These are phyloP conservation scores for Paramecium caudatum DNA, from an alignment of 73 alveolate species.

Conservation along the genomic window DNA sequence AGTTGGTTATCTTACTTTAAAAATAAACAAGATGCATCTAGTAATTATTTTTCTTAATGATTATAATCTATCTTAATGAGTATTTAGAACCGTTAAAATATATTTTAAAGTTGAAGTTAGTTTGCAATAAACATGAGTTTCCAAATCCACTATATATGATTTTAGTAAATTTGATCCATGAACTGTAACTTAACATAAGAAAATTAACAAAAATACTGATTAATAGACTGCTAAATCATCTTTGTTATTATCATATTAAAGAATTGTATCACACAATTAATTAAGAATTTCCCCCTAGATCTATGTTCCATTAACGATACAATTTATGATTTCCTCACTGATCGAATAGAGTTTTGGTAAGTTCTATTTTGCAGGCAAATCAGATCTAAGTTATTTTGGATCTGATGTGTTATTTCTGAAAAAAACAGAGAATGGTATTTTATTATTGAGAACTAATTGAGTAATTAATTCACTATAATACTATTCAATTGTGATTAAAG, in stretches of 20 bases:
- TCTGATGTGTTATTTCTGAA: constrained; percentile 28
- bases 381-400: background rate
- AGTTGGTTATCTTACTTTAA: constrained; percentile 5
- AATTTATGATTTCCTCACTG: background rate
- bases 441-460: background rate
- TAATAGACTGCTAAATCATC: background rate
- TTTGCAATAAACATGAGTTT: no score
- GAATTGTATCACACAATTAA: constrained; percentile 7
- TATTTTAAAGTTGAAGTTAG: background rate
- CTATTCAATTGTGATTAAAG: constrained; percentile 15
- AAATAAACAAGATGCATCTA: background rate
- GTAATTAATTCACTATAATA: constrained; percentile 9
- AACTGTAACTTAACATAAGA: background rate
- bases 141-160: no score
- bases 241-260: background rate
- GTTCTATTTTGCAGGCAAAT: background rate
- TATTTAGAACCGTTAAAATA: background rate
- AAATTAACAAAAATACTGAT: background rate
- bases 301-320: background rate
- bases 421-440: background rate
- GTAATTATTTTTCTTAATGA: background rate
- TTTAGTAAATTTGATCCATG: background rate
- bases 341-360: constrained; percentile 12
- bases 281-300: background rate
- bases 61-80: background rate